These are phyloP conservation scores for Lyophyllum semitale DNA, from an alignment of 768 basidiomycete genomes.

Conservation along the genomic window DNA sequence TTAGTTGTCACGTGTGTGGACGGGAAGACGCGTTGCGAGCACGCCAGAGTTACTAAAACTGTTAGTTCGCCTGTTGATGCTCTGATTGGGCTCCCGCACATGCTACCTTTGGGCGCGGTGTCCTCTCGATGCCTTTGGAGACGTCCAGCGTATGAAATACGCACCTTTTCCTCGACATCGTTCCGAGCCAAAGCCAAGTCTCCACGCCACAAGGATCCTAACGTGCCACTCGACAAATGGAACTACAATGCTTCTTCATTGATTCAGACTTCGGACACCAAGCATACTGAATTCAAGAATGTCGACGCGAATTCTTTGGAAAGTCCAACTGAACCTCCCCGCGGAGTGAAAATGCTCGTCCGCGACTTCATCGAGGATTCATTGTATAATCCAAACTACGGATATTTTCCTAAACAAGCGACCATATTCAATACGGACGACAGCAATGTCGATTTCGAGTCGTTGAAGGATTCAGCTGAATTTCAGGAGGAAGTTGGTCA, in stretches of 20 bases:
- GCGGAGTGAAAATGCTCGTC: slow-evolving; percentile 87
- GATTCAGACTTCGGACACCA: slow-evolving; percentile 46
- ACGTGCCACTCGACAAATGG: slow-evolving; percentile 58
- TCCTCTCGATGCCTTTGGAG: slow-evolving; percentile 34
- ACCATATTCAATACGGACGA: slow-evolving; percentile 79
- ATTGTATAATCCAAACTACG: slow-evolving; percentile 95
- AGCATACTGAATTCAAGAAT: slow-evolving; percentile 43
- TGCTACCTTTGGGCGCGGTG: slow-evolving; percentile 35
- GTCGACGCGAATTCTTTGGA: slow-evolving; percentile 77
- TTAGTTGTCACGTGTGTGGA: slow-evolving; percentile 11
- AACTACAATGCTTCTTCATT: slow-evolving; percentile 77
- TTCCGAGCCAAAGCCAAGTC: slow-evolving; percentile 10
- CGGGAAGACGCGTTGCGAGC: neutral
- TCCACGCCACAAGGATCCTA: slow-evolving; percentile 15
- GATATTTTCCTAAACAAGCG: slow-evolving; percentile 94
- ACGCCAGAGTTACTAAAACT: too few species aligned
- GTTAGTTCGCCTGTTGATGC: slow-evolving; percentile 14
- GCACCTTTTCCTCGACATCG: slow-evolving; percentile 23
- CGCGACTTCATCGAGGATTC: slow-evolving; percentile 97
- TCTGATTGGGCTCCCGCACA: slow-evolving; percentile 28
- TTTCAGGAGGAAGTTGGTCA: slow-evolving; percentile 83
- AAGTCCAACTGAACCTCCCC: slow-evolving; percentile 59
- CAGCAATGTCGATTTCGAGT: slow-evolving; percentile 64
- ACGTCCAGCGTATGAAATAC: slow-evolving; percentile 16
- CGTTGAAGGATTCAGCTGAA: slow-evolving; percentile 65